phyloP scores from a whole-genome alignment of 2,329 filamentous ascomycete species.

The Aspergillus quadricinctus region DNA sequence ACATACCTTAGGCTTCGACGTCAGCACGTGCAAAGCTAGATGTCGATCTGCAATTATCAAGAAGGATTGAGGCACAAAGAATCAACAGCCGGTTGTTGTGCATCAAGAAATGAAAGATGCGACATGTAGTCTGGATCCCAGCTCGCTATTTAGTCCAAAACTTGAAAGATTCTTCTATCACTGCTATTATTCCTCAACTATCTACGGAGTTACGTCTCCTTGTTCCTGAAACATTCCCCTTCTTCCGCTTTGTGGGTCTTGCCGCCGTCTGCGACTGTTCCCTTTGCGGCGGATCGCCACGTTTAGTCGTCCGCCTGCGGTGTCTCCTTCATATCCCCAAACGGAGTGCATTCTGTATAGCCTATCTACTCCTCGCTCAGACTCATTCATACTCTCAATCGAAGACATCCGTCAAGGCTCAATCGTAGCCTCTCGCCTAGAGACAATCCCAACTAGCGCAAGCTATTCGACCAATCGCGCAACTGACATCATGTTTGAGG shows the following conservation, averaged over 20 bases:
- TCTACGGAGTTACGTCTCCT: not conserved
- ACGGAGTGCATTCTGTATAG: not conserved
- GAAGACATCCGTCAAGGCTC: not conserved
- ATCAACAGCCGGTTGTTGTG: not conserved
- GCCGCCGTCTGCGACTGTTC: slow-evolving; percentile 4
- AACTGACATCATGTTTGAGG: slow-evolving; percentile 25
- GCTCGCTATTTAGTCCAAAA: not conserved
- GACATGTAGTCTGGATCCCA: not conserved
- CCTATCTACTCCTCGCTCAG: not conserved
- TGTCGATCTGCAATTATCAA: not conserved
- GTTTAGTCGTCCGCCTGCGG: slow-evolving; percentile 16
- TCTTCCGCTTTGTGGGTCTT: slow-evolving; percentile 1
- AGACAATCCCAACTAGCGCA: not conserved
- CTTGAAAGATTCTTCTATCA: not conserved
- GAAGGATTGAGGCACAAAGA: not conserved
- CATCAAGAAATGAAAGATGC: not conserved
- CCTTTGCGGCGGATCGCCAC: slow-evolving; percentile 18
- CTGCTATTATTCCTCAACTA: not conserved
- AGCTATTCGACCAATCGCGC: slow-evolving; percentile 2
- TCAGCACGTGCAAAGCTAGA: not conserved
- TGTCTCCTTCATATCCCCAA: not conserved
- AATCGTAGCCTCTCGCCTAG: not conserved
- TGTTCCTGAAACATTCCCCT: not conserved
- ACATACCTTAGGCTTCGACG: not conserved
- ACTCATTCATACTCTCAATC: not conserved